These are phyloP conservation scores for Teratosphaeria nubilosa DNA, from an alignment of 2,329 filamentous ascomycete genomes.

Conservation along the genomic window DNA sequence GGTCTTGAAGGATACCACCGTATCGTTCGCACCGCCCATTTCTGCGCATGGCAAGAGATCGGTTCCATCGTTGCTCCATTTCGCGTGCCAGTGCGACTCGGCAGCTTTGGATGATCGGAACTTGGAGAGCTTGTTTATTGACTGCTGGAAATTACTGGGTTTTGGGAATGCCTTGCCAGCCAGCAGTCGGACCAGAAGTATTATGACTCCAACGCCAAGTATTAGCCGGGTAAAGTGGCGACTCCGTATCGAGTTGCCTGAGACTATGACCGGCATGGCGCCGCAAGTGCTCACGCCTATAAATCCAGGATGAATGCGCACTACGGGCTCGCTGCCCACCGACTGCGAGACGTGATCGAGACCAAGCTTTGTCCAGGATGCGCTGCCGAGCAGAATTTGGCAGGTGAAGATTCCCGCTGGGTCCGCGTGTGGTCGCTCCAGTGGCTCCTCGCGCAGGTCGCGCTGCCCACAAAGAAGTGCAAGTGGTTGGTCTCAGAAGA, in stretches of 20 bases:
- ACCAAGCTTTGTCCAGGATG: not conserved
- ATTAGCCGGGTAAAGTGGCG: not conserved
- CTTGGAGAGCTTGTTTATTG: not conserved
- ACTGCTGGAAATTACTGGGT: not conserved
- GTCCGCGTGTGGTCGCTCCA: not conserved
- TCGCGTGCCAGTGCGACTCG: not conserved
- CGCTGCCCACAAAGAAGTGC: not conserved
- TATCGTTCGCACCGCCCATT: constrained; percentile 32
- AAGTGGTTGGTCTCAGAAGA: not conserved
- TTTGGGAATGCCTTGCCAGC: not conserved
- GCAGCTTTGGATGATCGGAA: not conserved
- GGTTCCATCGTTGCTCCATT: not conserved
- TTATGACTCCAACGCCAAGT: not conserved
- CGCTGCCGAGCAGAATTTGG: not conserved
- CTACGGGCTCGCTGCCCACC: not conserved
- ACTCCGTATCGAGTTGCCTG: not conserved
- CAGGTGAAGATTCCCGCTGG: not conserved
- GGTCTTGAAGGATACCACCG: constrained; percentile 49
- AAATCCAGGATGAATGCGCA: not conserved
- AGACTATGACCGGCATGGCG: not conserved
- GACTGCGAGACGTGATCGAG: not conserved
- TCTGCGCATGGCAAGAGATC: constrained; percentile 2
- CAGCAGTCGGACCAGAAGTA: not conserved
- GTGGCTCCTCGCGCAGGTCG: not conserved
- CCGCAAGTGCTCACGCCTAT: not conserved